Conservation (phyloP, 2,329 filamentous ascomycete species). For the Fusarium continuum region DNA sequence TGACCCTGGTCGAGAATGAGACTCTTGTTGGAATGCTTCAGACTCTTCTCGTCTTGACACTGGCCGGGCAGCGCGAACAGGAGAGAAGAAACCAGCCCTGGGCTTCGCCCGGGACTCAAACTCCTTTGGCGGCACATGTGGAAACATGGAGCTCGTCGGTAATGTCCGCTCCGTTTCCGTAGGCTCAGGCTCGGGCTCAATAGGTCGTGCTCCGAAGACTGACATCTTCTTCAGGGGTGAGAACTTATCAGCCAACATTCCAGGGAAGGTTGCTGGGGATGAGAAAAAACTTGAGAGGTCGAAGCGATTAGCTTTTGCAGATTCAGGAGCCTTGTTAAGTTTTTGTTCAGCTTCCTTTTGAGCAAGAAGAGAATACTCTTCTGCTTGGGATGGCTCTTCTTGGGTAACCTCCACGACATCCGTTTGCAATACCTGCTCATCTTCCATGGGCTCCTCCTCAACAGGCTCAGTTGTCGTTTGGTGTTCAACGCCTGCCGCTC, state of each 20-base stretch:
- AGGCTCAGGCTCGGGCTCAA: constrained; percentile 31
- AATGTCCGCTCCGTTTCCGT: constrained; percentile 35
- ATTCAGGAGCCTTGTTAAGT: constrained; percentile 28
- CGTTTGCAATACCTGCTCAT: constrained; percentile 8
- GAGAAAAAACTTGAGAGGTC: constrained; percentile 67
- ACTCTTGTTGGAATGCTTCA: constrained; percentile 42
- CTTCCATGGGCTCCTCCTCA: neutral
- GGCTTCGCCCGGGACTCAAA: constrained; percentile 46
- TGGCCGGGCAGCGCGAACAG: constrained; percentile 36
- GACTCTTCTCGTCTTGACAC: constrained; percentile 1
- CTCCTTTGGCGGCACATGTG: constrained; percentile 46
- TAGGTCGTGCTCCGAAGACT: constrained; percentile 21
- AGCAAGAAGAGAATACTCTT: constrained; percentile 58
- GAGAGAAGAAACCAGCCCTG: constrained; percentile 50
- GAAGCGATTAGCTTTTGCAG: constrained; percentile 49
- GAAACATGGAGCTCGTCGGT: constrained; percentile 54
- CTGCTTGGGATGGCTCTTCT: constrained; percentile 40
- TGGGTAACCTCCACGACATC: constrained; percentile 22
- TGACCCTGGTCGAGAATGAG: constrained; percentile 45
- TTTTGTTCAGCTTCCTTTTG: constrained; percentile 36
- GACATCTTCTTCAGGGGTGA: constrained; percentile 40
- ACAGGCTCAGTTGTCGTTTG: neutral
- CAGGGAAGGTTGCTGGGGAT: constrained; percentile 58
- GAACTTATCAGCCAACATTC: constrained; percentile 46
- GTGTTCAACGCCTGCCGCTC: neutral